phyloP scores from a whole-genome alignment of 139 green algal species.

The Chloropicon primus region DNA sequence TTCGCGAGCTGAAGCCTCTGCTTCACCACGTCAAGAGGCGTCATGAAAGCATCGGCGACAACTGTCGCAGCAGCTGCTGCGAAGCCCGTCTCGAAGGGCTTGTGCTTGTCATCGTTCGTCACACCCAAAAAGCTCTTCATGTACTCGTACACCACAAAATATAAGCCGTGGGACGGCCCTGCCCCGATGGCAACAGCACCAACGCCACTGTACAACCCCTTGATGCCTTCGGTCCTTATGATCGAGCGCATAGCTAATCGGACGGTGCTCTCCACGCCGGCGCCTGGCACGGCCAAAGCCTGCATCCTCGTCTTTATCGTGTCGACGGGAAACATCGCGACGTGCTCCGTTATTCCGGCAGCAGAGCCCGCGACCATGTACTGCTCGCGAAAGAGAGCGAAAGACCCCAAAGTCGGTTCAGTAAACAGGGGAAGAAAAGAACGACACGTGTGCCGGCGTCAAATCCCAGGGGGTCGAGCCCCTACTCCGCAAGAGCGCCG shows the following conservation, averaged over 20 bases:
- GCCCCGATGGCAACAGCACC: constrained; percentile 24
- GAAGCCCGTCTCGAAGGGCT: constrained; percentile 4
- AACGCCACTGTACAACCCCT: constrained; percentile 25
- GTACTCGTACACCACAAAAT: constrained; percentile 88
- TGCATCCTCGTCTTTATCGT: constrained; percentile 97
- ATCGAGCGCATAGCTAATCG: constrained; percentile 17
- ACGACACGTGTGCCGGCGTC: too few species aligned
- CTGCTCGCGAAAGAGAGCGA: too few species aligned
- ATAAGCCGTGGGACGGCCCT: constrained; percentile 80
- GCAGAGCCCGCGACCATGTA: constrained; percentile 41
- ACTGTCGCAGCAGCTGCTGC: constrained; percentile 67
- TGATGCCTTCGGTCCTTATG: constrained; percentile 6
- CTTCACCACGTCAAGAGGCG: constrained; percentile 77
- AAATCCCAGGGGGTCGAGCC: too few species aligned
- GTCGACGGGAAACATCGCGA: constrained; percentile 92
- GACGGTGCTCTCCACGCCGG: constrained; percentile 1
- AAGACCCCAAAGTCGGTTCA: too few species aligned
- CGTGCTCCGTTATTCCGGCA: constrained; percentile 87
- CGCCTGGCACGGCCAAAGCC: constrained; percentile 18
- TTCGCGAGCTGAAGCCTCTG: constrained; percentile 61
- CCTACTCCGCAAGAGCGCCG: too few species aligned
- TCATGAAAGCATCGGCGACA: constrained; percentile 74
- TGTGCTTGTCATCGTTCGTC: constrained; percentile 36
- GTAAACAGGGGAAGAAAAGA: too few species aligned
- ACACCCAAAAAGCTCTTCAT: constrained; percentile 62